Base-by-base conservation (phyloP, 805 yeast species). In the Starmera caribaea region DNA sequence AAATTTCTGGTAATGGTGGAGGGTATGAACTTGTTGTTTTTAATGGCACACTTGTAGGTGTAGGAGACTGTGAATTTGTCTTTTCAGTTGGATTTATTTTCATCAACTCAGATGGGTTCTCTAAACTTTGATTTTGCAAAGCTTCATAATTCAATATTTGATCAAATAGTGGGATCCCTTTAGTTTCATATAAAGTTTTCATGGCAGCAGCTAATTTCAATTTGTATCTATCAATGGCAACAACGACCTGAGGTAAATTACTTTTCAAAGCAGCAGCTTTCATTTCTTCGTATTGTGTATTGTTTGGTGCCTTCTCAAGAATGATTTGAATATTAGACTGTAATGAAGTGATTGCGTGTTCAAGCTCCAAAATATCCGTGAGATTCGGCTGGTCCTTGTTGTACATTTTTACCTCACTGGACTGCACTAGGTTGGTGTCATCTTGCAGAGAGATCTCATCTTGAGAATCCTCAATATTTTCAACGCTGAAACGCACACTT, bases 1-100 rank as follows among this genome's bases (percentile, higher is more conserved):
- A 58, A 32, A 90, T 83, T 27, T 57, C 59, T 1, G 97, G 97
- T 14, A 88, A 58, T 10, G 66, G 67, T 1, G 96, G 97, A 1
- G 82, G 35, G 9, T 17, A 33, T 6, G 12, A 5, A 33, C 16
- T 33, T 17, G 15, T 13, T 7, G 6, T 21, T 16, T 33, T 33
- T 17, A 3, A 7, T 2, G 28, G 6, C 21, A 10, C 5, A n/a
- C 13, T 6, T 16, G 13, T 15, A 12, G n/a, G 9, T 2, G 8
- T n/a, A 11, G 27, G 2, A 3, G 21, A 3, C 10, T 4, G 11
- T 3, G 8, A 6, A 7, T 3, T 12, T 10, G 12, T 5, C 3
- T n/a, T 27, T 21, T 6, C 17, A 10, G 16, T 7, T 31, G 15
- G 16, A 8, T 13, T 14, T 17, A 21, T 33, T 16, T 11, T 13